Base-by-base conservation (phyloP, 345 rosid species). In the Hibiscus tridactylites region DNA sequence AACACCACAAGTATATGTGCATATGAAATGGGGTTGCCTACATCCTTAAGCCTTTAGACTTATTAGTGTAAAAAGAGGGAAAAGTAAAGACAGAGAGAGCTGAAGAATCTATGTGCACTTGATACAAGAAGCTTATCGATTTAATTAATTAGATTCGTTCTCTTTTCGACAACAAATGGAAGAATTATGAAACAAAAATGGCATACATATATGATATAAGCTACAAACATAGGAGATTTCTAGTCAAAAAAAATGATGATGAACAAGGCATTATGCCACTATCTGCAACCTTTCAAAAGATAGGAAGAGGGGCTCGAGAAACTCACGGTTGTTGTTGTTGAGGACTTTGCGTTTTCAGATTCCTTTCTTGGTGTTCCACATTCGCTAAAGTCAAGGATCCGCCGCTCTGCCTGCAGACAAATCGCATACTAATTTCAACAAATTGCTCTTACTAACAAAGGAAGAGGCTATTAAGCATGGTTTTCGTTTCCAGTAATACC, bases 361-460 rank as follows among this genome's bases (percentile, higher is more conserved):
- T 78, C 84, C 78, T 85, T 91, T 76, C 77, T 87, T 0, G 98
- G 99, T 44, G 91, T 90, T 71, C 80, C 98, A 29, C 99, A 96
- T 70, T 96, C 99, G 49, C 91, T 92, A 79, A 96, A 96, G 81
- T 96, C 99, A 5, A 96, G 92, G 12, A 78, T 70, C 1, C 99
- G 97, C 17, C 94, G 78, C 78, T 91, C 99, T 21, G 84, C 81
- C 99, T 96, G 88, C 86, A 77, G 59, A 71, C 8, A 13, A 19
- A 60, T 61, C 19, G 26, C 60, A 61, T 29, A 33, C 1, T 6
- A 50, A 42, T 60, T 60, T 83, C 15, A 65, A 57, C 16, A 19
- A 5, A 69, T 19, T 39, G 53, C 52, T 19, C 54, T 17, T 21
- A 13, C 19, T 11, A 29, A 24, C 52, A 54, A 69, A 58, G 9